These are phyloP conservation scores for Fusarium sp. DNA, from an alignment of 2,329 filamentous ascomycete genomes.

Conservation along the genomic window DNA sequence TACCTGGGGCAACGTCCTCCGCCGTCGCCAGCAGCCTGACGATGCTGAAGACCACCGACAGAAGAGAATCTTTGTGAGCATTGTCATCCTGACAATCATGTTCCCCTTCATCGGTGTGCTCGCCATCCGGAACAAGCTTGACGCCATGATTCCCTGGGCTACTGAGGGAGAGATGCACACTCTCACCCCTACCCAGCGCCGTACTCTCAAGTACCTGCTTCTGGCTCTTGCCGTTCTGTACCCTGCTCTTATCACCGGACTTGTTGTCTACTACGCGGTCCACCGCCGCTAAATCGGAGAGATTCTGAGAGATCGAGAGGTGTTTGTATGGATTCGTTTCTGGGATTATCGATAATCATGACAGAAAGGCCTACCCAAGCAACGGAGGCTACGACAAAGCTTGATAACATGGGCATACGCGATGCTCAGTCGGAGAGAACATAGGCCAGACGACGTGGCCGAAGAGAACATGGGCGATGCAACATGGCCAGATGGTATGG, in stretches of 20 bases:
- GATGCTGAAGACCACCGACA: constrained; percentile 47
- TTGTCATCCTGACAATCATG: constrained; percentile 53
- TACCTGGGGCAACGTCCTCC: constrained; percentile 47
- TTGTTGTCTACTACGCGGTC: constrained; percentile 48
- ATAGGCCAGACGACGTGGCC: not conserved
- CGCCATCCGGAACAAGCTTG: constrained; percentile 58
- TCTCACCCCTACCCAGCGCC: constrained; percentile 50
- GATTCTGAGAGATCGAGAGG: not conserved
- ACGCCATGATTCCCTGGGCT: constrained; percentile 61
- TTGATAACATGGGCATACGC: not conserved
- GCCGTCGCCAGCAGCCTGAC: constrained; percentile 44
- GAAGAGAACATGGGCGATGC: not conserved
- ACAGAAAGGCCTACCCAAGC: not conserved
- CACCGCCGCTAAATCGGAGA: constrained; percentile 5
- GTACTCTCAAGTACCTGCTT: constrained; percentile 52
- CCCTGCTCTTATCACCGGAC: constrained; percentile 46
- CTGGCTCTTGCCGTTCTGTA: constrained; percentile 51
- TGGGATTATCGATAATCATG: not conserved
- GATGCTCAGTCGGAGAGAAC: not conserved
- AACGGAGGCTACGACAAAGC: not conserved
- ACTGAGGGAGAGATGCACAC: constrained; percentile 58
- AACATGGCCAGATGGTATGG: not conserved
- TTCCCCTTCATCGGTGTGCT: constrained; percentile 63
- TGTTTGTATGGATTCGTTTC: constrained; percentile 13
- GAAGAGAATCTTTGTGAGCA: constrained; percentile 52